Evolutionary conservation across 2,329 filamentous ascomycete species (phyloP).

Genomic region (Fusarium anthophilum): DNA sequence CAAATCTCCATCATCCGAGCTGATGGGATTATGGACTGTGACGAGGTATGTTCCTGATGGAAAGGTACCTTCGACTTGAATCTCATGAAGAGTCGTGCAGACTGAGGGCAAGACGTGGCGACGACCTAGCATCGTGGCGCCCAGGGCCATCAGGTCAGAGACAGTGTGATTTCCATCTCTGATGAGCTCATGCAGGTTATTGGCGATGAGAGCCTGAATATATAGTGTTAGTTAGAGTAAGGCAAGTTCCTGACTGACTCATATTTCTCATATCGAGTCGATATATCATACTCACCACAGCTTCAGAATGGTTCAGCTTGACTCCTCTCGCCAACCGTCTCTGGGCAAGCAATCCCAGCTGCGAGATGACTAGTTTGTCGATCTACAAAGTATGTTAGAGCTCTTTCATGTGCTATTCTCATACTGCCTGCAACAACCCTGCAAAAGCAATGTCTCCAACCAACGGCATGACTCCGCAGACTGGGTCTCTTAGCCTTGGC

Average conservation of each 20-base stretch:
- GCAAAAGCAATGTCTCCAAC: slow-evolving; percentile 26
- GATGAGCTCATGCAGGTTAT: slow-evolving; percentile 93
- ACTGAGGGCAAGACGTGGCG: slow-evolving; percentile 91
- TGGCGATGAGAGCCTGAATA: slow-evolving; percentile 78
- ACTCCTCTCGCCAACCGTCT: slow-evolving; percentile 87
- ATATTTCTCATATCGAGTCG: background rate
- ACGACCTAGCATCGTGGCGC: slow-evolving; percentile 90
- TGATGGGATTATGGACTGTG: slow-evolving; percentile 90
- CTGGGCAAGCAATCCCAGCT: slow-evolving; percentile 88
- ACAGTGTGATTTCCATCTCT: slow-evolving; percentile 95
- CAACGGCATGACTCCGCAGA: slow-evolving; percentile 16
- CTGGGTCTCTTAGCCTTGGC: slow-evolving; percentile 20
- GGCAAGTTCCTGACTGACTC: background rate
- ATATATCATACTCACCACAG: slow-evolving; percentile 66
- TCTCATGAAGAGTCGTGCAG: slow-evolving; percentile 78
- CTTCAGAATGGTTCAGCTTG: slow-evolving; percentile 89
- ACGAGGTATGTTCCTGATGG: slow-evolving; percentile 91
- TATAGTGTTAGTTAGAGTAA: slow-evolving; percentile 7
- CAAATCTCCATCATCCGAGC: slow-evolving; percentile 85
- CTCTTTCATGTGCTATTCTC: background rate
- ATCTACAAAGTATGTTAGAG: slow-evolving; percentile 64
- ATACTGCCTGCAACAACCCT: slow-evolving; percentile 20
- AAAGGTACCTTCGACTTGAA: slow-evolving; percentile 96
- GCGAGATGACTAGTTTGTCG: slow-evolving; percentile 94
- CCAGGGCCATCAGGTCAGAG: slow-evolving; percentile 91